Evolutionary conservation across 169 alveolate genomes (phyloP), one percentile per base, ranked within the genome.

Genomic region (Eimeria brunetti): DNA sequence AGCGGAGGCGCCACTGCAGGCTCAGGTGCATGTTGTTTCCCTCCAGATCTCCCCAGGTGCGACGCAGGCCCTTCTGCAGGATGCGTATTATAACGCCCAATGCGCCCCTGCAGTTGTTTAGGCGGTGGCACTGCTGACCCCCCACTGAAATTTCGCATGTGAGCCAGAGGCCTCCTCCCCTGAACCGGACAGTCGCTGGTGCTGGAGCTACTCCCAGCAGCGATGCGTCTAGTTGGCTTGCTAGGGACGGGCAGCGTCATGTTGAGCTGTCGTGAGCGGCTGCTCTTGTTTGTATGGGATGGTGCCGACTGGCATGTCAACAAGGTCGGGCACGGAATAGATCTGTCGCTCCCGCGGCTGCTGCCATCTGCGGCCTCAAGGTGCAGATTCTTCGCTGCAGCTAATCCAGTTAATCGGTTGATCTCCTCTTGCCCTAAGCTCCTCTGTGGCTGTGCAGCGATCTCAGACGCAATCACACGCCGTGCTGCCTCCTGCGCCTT

Each of bases 401-500:
- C 58, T 12, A 30, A 49, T 78, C 44, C 88, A n/a, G 24, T n/a
- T 7, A 78, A 24, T n/a, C 69, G 44, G 88, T 30, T 22, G 14
- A 20, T n/a, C 49, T n/a, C 53, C 2, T 8, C 90, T 8, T 36
- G 69, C 38, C 75, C 3, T 16, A 20, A 16, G 51, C 73, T 53
- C 44, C 75, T 83, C 71, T 14, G 60, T 3, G 71, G 49, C 27
- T 33, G 56, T 12, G 49, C 53, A 11, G 86, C 58, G 36, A 84
- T n/a, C 62, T n/a, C 64, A 11, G 46, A n/a, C 36, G 38, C 62
- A 27, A 9, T 30, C 41, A 51, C 80, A 53, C 92, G 81, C 30
- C 53, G 58, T 62, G 49, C 81, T 38, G 46, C 41, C 64, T 85
- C 92, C 62, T 85, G 92, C n/a, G 92, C 92, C 56, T 44, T 62